Evolutionary conservation across 495 filamentous ascomycete genomes (phyloP), one percentile per base, ranked within the genome.

Genomic region (Tuber indicum): DNA sequence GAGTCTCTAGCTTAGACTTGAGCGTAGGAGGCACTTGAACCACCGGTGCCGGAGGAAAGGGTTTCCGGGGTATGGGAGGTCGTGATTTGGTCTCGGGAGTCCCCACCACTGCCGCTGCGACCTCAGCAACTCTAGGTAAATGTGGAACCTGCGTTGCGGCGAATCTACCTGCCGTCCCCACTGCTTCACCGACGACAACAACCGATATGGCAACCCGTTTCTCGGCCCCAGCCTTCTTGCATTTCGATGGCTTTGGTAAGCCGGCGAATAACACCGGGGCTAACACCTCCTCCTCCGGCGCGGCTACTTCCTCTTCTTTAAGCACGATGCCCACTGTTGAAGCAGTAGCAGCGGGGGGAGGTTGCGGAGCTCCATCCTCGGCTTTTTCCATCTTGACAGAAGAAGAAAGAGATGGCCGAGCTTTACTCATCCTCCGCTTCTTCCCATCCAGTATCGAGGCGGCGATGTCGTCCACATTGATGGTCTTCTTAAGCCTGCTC

Each of bases 401-500:
- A n/a, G n/a, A 12, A 12, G 58, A 32, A 32, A 32, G 32, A 1
- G 14, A 36, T 36, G 32, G 12, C 16, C 58, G 58, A 36, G 2
- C 10, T 32, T 36, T 66, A 66, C 26, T 8, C 26, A 17, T 26
- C 58, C 58, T 66, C 58, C 26, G 10, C 58, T 66, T 66, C 58
- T 66, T 66, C 58, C 58, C 58, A 14, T 36, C 58, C 58, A 66
- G 26, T 36, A 66, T 14, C 10, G 75, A 32, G 12, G 75, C 58
- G 26, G 77, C 58, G 41, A 80, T 46, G 44, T 80, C 77, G 19
- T 80, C 77, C 12, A 72, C 42, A n/a, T 80, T 80, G 42, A 83
- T 83, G 32, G 71, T 72, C 45, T 82, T 82, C 46, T 82, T 82
- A 32, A 83, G 72, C 12, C 81, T 78, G 8, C 81, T 77, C 81